Conservation (phyloP, 2,329 filamentous ascomycete genomes). For the Erysiphe pulchra region DNA sequence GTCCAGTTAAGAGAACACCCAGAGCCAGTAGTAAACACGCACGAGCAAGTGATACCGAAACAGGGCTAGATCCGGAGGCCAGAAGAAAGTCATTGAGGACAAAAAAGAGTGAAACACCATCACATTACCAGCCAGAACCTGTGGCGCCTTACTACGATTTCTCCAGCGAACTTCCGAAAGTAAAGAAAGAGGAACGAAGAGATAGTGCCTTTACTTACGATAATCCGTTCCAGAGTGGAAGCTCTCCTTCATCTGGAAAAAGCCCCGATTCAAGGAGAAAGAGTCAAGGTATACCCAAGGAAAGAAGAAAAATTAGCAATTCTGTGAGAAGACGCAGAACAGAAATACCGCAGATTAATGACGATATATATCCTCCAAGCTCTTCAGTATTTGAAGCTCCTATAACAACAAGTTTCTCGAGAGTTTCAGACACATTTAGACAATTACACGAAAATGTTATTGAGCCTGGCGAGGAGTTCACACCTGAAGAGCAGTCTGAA, state of each 20-base stretch:
- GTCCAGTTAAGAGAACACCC: constrained; percentile 4
- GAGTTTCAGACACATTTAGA: constrained; percentile 12
- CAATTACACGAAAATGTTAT: constrained; percentile 21
- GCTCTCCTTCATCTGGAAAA: constrained; percentile 26
- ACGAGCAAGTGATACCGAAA: constrained; percentile 24
- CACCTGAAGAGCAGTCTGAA: constrained; percentile 67
- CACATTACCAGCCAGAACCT: constrained; percentile 3
- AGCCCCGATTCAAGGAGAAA: constrained; percentile 22
- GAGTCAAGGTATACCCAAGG: constrained; percentile 14
- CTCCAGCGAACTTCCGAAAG: constrained; percentile 16
- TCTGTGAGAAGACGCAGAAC: constrained; percentile 24
- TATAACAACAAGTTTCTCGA: constrained; percentile 13
- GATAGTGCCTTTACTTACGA: constrained; percentile 60
- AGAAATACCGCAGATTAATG: constrained; percentile 19
- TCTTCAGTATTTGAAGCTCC: constrained; percentile 33
- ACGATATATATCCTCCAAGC: constrained; percentile 25
- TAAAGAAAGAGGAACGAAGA: constrained; percentile 10
- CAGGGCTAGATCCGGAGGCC: constrained; percentile 18
- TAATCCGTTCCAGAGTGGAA: constrained; percentile 81
- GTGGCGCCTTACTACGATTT: constrained; percentile 30
- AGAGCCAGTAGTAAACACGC: constrained; percentile 20
- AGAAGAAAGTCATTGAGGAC: constrained; percentile 20
- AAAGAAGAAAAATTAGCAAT: constrained; percentile 15
- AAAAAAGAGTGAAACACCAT: constrained; percentile 18
- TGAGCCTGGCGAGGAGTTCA: constrained; percentile 75